Conservation (phyloP, 2,329 filamentous ascomycete genomes). For the Exserohilum turcica region DNA sequence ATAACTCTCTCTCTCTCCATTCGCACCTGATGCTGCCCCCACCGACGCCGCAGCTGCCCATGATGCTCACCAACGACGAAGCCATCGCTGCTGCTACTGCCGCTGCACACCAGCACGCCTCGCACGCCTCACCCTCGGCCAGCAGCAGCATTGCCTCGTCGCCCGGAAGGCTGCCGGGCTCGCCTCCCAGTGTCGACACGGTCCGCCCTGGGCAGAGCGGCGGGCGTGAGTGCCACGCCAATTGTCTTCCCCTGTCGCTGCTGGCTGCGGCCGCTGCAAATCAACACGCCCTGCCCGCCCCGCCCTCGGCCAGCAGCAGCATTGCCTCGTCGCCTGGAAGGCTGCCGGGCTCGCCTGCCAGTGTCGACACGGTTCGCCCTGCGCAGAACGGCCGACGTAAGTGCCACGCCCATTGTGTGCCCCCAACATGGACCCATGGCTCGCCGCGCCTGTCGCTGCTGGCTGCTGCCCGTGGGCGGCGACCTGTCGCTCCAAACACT, state of each 20-base stretch:
- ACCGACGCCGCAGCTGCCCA: slow-evolving; percentile 10
- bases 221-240: slow-evolving; percentile 23
- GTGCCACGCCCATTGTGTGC: slow-evolving; percentile 16
- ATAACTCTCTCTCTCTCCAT: slow-evolving; percentile 18
- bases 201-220: slow-evolving; percentile 9
- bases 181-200: neutral
- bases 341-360: neutral
- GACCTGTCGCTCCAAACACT: neutral
- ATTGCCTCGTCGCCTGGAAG: too few relatives aligned
- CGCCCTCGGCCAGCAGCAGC: too few relatives aligned
- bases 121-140: too few relatives aligned
- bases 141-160: too few relatives aligned
- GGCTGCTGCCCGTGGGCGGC: neutral
- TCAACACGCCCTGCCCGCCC: too few relatives aligned
- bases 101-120: neutral
- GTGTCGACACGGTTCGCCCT: neutral
- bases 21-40: slow-evolving; percentile 4
- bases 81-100: neutral
- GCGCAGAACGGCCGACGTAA: slow-evolving; percentile 24
- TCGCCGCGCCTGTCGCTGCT: slow-evolving; percentile 12
- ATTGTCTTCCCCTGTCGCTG: slow-evolving; percentile 14
- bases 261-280: too few relatives aligned
- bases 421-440: slow-evolving; percentile 2
- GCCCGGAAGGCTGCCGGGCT: neutral
- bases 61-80: slow-evolving; percentile 26